Evolutionary conservation across 169 alveolate genomes (phyloP), one percentile per base, ranked within the genome.

Genomic region (Plasmodium gaboni): DNA sequence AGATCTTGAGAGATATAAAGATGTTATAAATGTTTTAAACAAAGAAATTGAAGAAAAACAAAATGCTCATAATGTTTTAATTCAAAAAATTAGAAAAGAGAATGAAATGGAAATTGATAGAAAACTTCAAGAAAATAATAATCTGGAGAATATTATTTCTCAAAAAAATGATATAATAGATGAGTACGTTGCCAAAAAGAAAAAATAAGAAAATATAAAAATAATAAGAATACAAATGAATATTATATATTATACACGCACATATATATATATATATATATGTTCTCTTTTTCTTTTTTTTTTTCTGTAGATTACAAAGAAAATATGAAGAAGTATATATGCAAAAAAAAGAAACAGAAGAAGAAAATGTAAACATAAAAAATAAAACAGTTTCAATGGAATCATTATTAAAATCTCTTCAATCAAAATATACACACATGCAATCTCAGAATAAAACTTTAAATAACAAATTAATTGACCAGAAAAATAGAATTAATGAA

Each of bases 321-420:
- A 86, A 86, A 63, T 86, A 86, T 71, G 92, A 86, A 86, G 92
- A 86, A 60, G 87, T 86, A 32, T 86, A 86, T 73, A 64, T 86
- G 19, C 92, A 86, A 71, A 86, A 86, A 73, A 86, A 86, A 38
- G 92, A 86, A 71, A 70, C 92, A 28, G 92, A 86, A 65, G 92
- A 86, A 71, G 92, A 86, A 86, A 86, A 86, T 71, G 92, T 86
- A 19, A 86, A 86, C 60, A 86, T 86, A 86, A 86, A 86, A 86
- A 86, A 86, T 67, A 86, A 87, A 48, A 86, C 92, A 9, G 92
- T 86, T 69, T 86, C 92, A 44, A 59, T 86, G 87, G 92, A 86
- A 86, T 86, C 92, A 15, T 53, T 86, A 48, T 22, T 86, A 67
- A 86, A 86, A 71, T 86, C 92, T 48, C 87, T 86, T 69, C 92